Base-by-base conservation (phyloP, 805 yeast genomes). In the Candida patagonica region DNA sequence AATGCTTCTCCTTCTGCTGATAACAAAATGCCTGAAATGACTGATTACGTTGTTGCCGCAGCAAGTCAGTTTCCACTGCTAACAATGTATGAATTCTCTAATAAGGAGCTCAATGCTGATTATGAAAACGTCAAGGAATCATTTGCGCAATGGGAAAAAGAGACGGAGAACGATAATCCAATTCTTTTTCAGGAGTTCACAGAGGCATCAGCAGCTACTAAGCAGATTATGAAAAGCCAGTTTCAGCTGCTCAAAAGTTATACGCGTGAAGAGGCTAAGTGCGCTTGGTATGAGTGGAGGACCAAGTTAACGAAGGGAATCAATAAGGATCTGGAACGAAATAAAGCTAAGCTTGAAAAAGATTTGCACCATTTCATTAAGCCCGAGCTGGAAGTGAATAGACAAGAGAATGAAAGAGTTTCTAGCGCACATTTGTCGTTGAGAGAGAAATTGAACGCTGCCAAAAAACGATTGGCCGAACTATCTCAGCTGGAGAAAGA, bases 241-340 rank as follows among this genome's bases (percentile, higher is more conserved):
- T 64, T 77, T 36, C 69, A 66, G 42, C 43, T 68, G 9, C 59
- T 77, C 31, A 74, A 74, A 50, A 70, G 66, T 23, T 70, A 59
- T 43, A 65, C 82, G 1, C 62, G 75, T 23, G 61, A 67, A 23
- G 73, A 72, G 49, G 74, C 83, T 0, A 66, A 63, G 42, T 67
- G 66, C 27, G 70, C 70, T 0, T 78, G 84, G 83, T 73, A 72
- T 47, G 70, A 68, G 37, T 78, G 85, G 86, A 60, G 83, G 44
- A 53, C 62, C 9, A 73, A 73, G 44, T 65, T 76, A 35, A 51
- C 71, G 5, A 60, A 62, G 19, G 76, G 73, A 30, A 59, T 77
- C 12, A 50, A 68, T 24, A 54, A 48, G n/a, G 58, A 47, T 6
- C 36, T 55, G 25, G 44, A 43, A 6, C 38, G 43, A 29, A 52